Percentiles rank a stretch among this genome's conserved stretches.
These are phyloP conservation scores for Diutina sp. DNA, from an alignment of 1,139 yeast genomes.

Conservation along the genomic window DNA sequence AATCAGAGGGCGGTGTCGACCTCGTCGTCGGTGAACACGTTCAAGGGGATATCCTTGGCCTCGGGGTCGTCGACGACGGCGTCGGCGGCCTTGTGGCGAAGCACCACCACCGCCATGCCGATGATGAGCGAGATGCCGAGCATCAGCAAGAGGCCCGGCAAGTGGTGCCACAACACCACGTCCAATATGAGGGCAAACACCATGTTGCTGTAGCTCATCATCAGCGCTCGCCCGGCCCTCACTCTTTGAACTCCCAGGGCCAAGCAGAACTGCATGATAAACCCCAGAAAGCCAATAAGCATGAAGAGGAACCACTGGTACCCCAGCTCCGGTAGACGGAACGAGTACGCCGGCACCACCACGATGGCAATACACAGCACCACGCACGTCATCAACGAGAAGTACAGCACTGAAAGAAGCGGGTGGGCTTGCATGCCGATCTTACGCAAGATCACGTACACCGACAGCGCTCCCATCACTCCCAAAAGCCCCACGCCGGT, in stretches of 20 bases:
- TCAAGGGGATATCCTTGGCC: neutral
- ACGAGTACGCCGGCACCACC: slow-evolving; percentile 42
- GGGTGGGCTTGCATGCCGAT: slow-evolving; percentile 78
- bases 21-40: neutral
- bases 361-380: slow-evolving; percentile 45
- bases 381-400: slow-evolving; percentile 47
- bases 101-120: slow-evolving; percentile 49
- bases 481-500: slow-evolving; percentile 56
- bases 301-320: slow-evolving; percentile 56
- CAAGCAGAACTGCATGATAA: slow-evolving; percentile 63
- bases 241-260: slow-evolving; percentile 83
- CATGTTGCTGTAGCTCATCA: slow-evolving; percentile 66
- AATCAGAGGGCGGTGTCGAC: neutral
- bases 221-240: slow-evolving; percentile 63
- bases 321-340: slow-evolving; percentile 44
- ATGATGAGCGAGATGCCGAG: slow-evolving; percentile 60
- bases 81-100: slow-evolving; percentile 32
- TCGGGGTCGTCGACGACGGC: neutral
- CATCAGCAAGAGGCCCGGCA: slow-evolving; percentile 58
- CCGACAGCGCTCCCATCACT: slow-evolving; percentile 57
- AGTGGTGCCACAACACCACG: slow-evolving; percentile 53
- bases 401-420: slow-evolving; percentile 63
- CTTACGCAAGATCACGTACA: slow-evolving; percentile 58
- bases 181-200: slow-evolving; percentile 77
- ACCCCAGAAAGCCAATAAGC: slow-evolving; percentile 64